These are phyloP conservation scores for Echinosophora koreensis DNA, from an alignment of 306 rosid genomes.

Conservation along the genomic window DNA sequence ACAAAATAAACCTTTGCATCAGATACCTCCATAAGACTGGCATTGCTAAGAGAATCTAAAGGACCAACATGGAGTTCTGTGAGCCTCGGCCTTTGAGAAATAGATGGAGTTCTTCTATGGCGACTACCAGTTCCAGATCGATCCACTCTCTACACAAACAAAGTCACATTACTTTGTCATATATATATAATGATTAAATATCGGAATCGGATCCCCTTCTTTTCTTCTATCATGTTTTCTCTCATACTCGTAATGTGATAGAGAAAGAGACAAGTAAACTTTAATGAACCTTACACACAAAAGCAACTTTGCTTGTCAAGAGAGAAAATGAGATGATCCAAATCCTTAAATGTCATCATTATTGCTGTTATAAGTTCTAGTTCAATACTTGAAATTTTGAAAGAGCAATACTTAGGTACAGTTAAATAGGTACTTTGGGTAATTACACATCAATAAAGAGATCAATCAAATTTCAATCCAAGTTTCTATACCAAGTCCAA, in stretches of 20 bases:
- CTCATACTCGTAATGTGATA: too few species aligned
- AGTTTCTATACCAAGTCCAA: too few species aligned
- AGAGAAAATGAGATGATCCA: too few species aligned
- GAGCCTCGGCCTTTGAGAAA: conserved; percentile 73
- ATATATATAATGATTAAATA: not conserved
- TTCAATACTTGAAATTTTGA: not conserved
- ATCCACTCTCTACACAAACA: conserved; percentile 78
- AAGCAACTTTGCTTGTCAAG: too few species aligned
- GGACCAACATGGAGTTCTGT: conserved; percentile 68
- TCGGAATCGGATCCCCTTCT: not conserved
- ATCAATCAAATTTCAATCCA: too few species aligned
- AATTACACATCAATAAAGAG: too few species aligned
- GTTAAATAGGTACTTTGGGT: too few species aligned
- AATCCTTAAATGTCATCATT: not conserved
- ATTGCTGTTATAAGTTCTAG: not conserved
- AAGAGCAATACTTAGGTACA: too few species aligned
- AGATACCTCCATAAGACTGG: conserved; percentile 90
- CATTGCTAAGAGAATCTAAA: conserved; percentile 77
- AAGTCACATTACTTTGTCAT: not conserved
- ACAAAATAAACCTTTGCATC: not conserved
- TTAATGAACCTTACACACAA: too few species aligned
- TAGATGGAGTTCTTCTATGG: conserved; percentile 71
- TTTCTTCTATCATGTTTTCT: too few species aligned
- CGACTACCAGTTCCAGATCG: conserved; percentile 91
- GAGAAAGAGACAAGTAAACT: too few species aligned